These are phyloP conservation scores for Trichoderma reesei DNA, from an alignment of 495 filamentous ascomycete species.

Conservation along the genomic window DNA sequence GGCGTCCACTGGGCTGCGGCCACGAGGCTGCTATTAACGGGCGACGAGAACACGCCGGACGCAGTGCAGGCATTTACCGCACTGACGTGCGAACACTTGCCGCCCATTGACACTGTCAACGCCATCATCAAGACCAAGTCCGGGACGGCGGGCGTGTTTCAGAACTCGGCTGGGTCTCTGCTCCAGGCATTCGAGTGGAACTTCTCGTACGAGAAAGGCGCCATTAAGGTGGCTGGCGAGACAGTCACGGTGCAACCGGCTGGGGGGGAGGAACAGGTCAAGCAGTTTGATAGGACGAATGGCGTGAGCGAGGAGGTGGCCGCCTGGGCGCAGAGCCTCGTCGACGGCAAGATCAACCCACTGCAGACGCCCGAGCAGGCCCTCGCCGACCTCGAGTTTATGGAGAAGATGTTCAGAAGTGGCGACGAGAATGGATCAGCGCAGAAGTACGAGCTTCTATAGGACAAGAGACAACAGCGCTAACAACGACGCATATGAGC, in stretches of 20 bases:
- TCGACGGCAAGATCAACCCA: conserved; percentile 36
- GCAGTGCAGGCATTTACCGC: conserved; percentile 49
- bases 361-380: conserved; percentile 56
- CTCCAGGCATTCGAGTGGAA: conserved; percentile 32
- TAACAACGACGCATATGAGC: neutral
- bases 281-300: conserved; percentile 44
- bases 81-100: conserved; percentile 50
- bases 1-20: conserved; percentile 66
- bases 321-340: conserved; percentile 53
- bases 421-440: conserved; percentile 47
- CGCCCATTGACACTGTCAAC: conserved; percentile 66
- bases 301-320: conserved; percentile 59
- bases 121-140: conserved; percentile 49
- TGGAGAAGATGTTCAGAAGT: conserved; percentile 56
- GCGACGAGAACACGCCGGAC: conserved; percentile 37
- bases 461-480: neutral
- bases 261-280: conserved; percentile 32
- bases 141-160: conserved; percentile 45
- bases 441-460: conserved; percentile 26
- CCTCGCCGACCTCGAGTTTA: conserved; percentile 57
- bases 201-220: conserved; percentile 44
- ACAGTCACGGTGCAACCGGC: conserved; percentile 34
- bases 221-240: conserved; percentile 31
- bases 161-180: conserved; percentile 9
- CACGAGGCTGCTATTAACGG: conserved; percentile 46